Conservation (phyloP, 2,329 filamentous ascomycete genomes). For the Aureobasidium mangrovei region DNA sequence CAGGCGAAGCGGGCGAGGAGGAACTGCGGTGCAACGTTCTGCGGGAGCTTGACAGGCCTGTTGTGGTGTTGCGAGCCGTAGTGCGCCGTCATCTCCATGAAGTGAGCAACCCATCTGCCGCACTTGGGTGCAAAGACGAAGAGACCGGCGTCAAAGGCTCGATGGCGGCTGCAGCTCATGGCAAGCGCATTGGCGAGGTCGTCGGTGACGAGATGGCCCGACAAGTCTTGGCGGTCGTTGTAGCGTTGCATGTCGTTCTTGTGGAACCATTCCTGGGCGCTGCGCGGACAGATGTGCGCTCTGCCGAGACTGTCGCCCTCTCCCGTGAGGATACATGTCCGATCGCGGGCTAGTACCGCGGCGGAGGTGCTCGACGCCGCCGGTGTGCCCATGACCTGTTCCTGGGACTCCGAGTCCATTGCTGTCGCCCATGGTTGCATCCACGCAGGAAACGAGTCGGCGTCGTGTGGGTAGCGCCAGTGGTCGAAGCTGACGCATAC, state of each 20-base stretch:
- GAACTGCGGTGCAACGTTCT: slow-evolving; percentile 2
- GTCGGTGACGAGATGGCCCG: slow-evolving; percentile 8
- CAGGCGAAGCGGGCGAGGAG: slow-evolving; percentile 14
- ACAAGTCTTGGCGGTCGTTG: slow-evolving; percentile 5
- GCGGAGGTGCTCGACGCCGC: slow-evolving; percentile 6
- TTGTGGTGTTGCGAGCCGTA: slow-evolving; percentile 13
- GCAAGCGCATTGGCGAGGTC: slow-evolving; percentile 14
- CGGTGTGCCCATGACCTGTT: not conserved
- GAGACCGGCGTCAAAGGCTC: slow-evolving; percentile 12
- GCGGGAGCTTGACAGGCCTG: not conserved
- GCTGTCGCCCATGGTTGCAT: not conserved
- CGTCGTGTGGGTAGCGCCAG: slow-evolving; percentile 14
- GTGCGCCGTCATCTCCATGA: slow-evolving; percentile 9
- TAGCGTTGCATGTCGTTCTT: slow-evolving; percentile 14
- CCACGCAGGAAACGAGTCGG: slow-evolving; percentile 11
- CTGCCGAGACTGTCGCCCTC: slow-evolving; percentile 14
- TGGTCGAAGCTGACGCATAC: slow-evolving; percentile 12
- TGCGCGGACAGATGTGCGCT: slow-evolving; percentile 17
- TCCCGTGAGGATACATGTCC: slow-evolving; percentile 4
- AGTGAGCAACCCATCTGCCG: slow-evolving; percentile 12
- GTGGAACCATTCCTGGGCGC: slow-evolving; percentile 15
- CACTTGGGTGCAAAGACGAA: slow-evolving; percentile 13
- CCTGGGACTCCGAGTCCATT: not conserved
- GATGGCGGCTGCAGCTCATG: slow-evolving; percentile 15
- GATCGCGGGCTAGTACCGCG: slow-evolving; percentile 13